Conservation (phyloP, 257 asterid species). For the Fraxinus quadrangulata region DNA sequence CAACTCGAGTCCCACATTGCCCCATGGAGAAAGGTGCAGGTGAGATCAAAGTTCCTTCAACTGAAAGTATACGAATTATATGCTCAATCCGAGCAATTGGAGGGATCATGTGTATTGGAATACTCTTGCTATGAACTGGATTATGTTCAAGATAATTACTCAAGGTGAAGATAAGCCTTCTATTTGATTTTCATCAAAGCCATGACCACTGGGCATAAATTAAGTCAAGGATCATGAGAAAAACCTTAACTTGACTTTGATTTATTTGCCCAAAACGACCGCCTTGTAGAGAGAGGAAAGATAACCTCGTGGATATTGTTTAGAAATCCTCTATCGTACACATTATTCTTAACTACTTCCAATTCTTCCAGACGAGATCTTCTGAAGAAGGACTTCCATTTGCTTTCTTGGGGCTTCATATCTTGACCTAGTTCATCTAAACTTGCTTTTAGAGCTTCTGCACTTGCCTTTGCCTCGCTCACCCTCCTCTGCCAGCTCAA, state of each 20-base stretch:
- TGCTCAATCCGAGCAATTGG: neutral
- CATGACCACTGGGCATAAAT: constrained; percentile 20
- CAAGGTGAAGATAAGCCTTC: constrained; percentile 2
- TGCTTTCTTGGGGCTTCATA: constrained; percentile 59
- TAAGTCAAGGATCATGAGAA: constrained; percentile 17
- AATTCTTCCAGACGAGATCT: constrained; percentile 75
- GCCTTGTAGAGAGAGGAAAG: constrained; percentile 75
- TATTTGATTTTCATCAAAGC: constrained; percentile 15
- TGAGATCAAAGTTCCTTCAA: neutral
- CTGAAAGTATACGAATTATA: neutral
- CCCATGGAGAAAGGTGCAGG: neutral
- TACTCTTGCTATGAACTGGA: neutral
- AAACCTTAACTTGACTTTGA: constrained; percentile 56
- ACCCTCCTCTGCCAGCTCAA: constrained; percentile 82
- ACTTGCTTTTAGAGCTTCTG: constrained; percentile 77
- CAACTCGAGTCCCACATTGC: neutral
- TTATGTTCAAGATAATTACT: neutral
- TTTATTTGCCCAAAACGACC: constrained; percentile 51
- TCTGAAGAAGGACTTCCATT: constrained; percentile 73
- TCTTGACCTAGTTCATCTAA: constrained; percentile 59
- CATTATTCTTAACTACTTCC: constrained; percentile 63
- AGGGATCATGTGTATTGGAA: neutral
- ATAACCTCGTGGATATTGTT: constrained; percentile 61
- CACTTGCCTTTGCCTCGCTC: constrained; percentile 84
- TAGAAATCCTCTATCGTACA: constrained; percentile 66